Evolutionary conservation across 2,329 filamentous ascomycete species (phyloP), one percentile per base, ranked within the genome.

Genomic region (Arthroderma uncinatum): DNA sequence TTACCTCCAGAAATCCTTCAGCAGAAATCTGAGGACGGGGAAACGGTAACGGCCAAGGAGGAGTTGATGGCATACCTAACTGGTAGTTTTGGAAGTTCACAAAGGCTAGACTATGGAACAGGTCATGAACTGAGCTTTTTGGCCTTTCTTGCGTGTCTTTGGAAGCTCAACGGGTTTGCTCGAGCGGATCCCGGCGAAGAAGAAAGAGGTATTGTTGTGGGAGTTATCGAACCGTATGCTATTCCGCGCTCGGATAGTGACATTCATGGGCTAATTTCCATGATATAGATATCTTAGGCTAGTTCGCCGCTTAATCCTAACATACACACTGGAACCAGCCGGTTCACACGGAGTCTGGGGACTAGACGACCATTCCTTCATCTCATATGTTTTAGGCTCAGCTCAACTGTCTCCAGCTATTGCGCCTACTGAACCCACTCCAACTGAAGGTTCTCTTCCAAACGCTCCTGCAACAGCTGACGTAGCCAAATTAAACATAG

Each of bases 281-380:
- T 28, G 10, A 23, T 2, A n/a, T 25, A 89, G 86, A 40, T 95
- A 95, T 66, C 76, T 95, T n/a, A 75, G 77, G 33, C 84, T 97
- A 1, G 78, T 95, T 48, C 85, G 93, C 39, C 83, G 81, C 42
- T 78, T 98, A 8, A 96, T 98, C 64, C 77, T 89, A 54, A 92
- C 85, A 1, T 98, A 97, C 70, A 96, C 85, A 0, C 81, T 98
- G 19, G 93, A 98, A 68, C 93, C 93, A 2, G 93, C 93, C 4
- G 93, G 93, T 1, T 95, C 92, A 1, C 93, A 97, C 68, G 93
- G 93, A 2, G 93, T 98, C 19, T 98, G 93, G 93, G 93, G 93
- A 19, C 79, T 98, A n/a, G 93, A 98, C 68, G 93, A 98, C 70
- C 92, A 98, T 72, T 91, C 84, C 7, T 97, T 98, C 70, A 72